Percentiles rank a stretch among this genome's conserved stretches.
phyloP scores from a whole-genome alignment of 192 early-diverging fungal species.

The Rhizophagus prolifer region DNA sequence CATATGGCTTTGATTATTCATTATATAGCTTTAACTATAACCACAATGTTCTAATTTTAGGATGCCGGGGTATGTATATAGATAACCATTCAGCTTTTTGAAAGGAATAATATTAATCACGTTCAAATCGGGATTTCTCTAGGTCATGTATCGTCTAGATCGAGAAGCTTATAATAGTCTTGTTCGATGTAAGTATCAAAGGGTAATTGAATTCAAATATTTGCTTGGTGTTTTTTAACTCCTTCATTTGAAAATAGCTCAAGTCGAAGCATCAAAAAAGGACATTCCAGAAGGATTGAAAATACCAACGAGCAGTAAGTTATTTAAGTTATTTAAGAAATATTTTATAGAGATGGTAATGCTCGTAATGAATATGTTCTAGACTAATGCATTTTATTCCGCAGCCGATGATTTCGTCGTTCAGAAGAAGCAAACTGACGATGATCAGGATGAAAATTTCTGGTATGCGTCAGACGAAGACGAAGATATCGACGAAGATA shows the following conservation, averaged over 20 bases:
- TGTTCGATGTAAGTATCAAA: conserved; percentile 37
- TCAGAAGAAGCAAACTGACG: conserved; percentile 38
- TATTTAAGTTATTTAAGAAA: conserved; percentile 38
- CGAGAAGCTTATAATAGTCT: conserved; percentile 37
- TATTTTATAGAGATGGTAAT: neutral
- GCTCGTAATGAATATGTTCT: neutral
- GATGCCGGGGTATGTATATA: conserved; percentile 47
- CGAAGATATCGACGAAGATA: conserved; percentile 36
- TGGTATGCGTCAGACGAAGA: conserved; percentile 39
- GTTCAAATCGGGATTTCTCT: neutral
- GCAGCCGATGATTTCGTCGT: conserved; percentile 28
- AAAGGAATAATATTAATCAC: neutral
- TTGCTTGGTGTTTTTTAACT: neutral
- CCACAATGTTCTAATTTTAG: neutral
- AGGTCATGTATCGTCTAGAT: conserved; percentile 50
- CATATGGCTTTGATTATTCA: neutral
- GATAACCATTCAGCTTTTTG: neutral
- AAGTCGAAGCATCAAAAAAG: conserved; percentile 50
- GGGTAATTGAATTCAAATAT: neutral
- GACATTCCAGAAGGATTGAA: conserved; percentile 49
- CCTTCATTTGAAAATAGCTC: conserved; percentile 30
- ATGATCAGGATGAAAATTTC: conserved; percentile 38
- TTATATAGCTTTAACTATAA: neutral
- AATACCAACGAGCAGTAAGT: conserved; percentile 45
- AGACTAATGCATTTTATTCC: conserved; percentile 9